These are phyloP conservation scores for Trichosanthes truncata DNA, from an alignment of 306 rosid genomes.

Conservation along the genomic window DNA sequence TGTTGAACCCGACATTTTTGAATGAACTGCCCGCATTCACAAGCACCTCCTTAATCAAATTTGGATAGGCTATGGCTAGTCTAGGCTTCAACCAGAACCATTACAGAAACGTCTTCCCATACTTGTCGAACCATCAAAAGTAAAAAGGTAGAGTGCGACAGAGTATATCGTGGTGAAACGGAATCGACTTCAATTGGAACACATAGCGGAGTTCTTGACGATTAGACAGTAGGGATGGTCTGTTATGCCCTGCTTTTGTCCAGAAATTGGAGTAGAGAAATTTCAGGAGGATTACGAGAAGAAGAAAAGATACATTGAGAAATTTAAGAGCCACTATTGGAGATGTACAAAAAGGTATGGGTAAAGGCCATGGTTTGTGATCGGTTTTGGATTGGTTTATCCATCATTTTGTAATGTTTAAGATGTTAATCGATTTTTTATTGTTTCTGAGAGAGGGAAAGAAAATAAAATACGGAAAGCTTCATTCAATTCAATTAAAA, in stretches of 20 bases:
- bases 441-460: too few relatives aligned
- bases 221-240: slow-evolving; percentile 64
- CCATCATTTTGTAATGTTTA: too few relatives aligned
- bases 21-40: slow-evolving; percentile 26
- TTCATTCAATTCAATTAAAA: too few relatives aligned
- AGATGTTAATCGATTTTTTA: too few relatives aligned
- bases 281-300: slow-evolving; percentile 15
- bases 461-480: too few relatives aligned
- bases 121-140: slow-evolving; percentile 38
- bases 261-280: slow-evolving; percentile 23
- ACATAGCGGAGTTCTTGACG: slow-evolving; percentile 42
- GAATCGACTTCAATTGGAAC: slow-evolving; percentile 20
- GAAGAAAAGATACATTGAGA: background rate
- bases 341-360: too few relatives aligned
- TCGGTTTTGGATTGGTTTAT: too few relatives aligned
- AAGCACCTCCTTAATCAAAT: slow-evolving; percentile 46
- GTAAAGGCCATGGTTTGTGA: too few relatives aligned
- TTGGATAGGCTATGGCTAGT: slow-evolving; percentile 51
- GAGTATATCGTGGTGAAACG: slow-evolving; percentile 33
- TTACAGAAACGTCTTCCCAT: slow-evolving; percentile 53
- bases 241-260: slow-evolving; percentile 41
- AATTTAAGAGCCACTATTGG: too few relatives aligned
- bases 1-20: slow-evolving; percentile 18
- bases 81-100: slow-evolving; percentile 67
- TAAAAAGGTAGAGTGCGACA: slow-evolving; percentile 37